Conservation (phyloP, 176 grass and related monocot genomes). For the Thinopyrum elongatum region DNA sequence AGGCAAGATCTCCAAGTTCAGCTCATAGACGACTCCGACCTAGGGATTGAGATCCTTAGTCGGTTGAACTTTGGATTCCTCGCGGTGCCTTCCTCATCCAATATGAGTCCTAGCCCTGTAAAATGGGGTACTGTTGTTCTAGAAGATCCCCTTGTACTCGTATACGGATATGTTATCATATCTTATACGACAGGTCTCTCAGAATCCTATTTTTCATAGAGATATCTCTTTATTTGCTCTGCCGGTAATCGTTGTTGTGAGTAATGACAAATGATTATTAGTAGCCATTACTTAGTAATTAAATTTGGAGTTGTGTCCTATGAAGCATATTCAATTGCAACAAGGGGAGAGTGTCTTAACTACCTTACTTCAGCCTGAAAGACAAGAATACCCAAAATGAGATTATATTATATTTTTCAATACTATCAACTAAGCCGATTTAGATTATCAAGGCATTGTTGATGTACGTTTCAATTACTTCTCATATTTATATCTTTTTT, state of each 20-base stretch:
- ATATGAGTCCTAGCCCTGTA: not conserved
- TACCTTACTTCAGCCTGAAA: conserved; percentile 24
- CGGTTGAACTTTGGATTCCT: not conserved
- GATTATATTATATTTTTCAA: conserved; percentile 1
- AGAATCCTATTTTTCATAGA: conserved; percentile 5
- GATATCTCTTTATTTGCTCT: not conserved
- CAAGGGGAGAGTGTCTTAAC: conserved; percentile 19
- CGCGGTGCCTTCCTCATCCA: not conserved
- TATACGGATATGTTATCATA: not conserved
- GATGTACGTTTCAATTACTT: conserved; percentile 2
- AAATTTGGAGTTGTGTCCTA: conserved; percentile 13
- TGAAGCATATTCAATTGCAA: conserved; percentile 14
- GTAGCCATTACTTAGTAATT: not conserved
- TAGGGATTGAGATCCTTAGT: not conserved
- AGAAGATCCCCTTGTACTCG: not conserved
- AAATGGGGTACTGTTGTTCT: not conserved
- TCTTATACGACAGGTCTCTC: not conserved
- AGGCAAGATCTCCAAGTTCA: not conserved
- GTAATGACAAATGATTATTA: not conserved
- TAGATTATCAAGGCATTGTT: not conserved
- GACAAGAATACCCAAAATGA: conserved; percentile 3
- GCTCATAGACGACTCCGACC: not conserved
- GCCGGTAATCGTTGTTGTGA: not conserved
- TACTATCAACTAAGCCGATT: conserved; percentile 1
- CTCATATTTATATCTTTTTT: not conserved